Conservation (phyloP, 768 basidiomycete genomes). For the Cyathus striatus region DNA sequence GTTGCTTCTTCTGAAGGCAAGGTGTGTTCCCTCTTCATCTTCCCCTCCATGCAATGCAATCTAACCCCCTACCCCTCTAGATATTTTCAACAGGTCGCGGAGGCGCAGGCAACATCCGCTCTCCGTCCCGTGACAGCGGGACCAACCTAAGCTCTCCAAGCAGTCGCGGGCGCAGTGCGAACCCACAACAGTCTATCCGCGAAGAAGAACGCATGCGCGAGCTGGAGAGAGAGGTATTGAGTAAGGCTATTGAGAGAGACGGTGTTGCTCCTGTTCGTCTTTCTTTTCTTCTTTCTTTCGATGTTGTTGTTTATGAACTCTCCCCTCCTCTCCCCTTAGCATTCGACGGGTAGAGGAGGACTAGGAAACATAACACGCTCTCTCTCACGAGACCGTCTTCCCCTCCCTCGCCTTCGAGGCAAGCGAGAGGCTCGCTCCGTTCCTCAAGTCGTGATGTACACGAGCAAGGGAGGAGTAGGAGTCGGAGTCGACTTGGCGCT, state of each 20-base stretch:
- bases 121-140: constrained; percentile 55
- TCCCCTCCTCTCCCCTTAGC: constrained; percentile 17
- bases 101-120: constrained; percentile 81
- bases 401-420: constrained; percentile 2
- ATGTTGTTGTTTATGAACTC: too few relatives aligned
- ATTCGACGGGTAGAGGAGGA: constrained; percentile 65
- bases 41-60: too few relatives aligned
- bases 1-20: constrained; percentile 12
- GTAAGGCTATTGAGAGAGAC: too few relatives aligned
- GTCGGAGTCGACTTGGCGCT: too few relatives aligned
- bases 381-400: constrained; percentile 37
- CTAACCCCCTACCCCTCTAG: constrained; percentile 15
- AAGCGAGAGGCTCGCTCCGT: background rate
- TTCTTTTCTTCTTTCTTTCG: too few relatives aligned
- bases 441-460: too few relatives aligned
- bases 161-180: too few relatives aligned
- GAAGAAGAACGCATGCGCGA: too few relatives aligned
- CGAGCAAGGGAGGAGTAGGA: too few relatives aligned
- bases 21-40: background rate
- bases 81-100: constrained; percentile 67
- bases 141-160: constrained; percentile 15
- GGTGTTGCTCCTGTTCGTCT: too few relatives aligned
- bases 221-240: too few relatives aligned
- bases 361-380: constrained; percentile 58
- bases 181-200: too few relatives aligned